A percentile compares a stretch with the other conserved stretches of the same genome.
Evolutionary conservation across 257 asterid species (phyloP).

Genomic region (Nicotiana noctiflora): DNA sequence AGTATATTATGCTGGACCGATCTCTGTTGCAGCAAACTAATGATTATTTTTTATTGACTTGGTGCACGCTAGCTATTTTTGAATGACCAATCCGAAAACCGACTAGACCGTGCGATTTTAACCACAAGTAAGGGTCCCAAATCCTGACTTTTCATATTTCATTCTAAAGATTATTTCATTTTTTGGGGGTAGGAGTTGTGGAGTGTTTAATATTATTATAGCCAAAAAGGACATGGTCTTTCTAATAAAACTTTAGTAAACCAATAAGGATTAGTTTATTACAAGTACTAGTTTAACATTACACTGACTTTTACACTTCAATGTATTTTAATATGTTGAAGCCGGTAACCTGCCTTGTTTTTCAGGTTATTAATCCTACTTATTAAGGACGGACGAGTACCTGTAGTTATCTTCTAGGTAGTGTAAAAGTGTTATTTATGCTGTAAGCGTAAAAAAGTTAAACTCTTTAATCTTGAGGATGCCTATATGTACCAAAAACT

Average conservation of each 20-base stretch:
- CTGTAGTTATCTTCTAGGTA: not conserved
- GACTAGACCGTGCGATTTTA: no score
- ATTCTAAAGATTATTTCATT: not conserved
- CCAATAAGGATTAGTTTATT: not conserved
- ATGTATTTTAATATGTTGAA: no score
- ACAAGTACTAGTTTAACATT: not conserved
- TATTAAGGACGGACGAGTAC: not conserved
- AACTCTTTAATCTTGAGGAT: not conserved
- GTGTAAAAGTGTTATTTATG: not conserved
- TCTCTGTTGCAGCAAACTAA: no score
- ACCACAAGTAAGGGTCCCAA: not conserved
- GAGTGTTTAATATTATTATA: not conserved
- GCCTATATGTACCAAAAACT: not conserved
- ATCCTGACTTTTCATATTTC: not conserved
- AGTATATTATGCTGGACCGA: no score
- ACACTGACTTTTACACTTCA: no score
- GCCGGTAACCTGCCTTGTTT: not conserved
- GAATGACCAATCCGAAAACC: no score
- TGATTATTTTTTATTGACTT: no score
- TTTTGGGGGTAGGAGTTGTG: not conserved
- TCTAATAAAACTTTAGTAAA: not conserved
- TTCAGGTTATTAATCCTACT: not conserved
- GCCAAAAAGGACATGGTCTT: not conserved
- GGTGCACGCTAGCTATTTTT: no score
- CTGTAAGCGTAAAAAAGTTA: not conserved